Evolutionary conservation across 2,329 filamentous ascomycete species (phyloP).

Genomic region (Aspergillus fischeri): DNA sequence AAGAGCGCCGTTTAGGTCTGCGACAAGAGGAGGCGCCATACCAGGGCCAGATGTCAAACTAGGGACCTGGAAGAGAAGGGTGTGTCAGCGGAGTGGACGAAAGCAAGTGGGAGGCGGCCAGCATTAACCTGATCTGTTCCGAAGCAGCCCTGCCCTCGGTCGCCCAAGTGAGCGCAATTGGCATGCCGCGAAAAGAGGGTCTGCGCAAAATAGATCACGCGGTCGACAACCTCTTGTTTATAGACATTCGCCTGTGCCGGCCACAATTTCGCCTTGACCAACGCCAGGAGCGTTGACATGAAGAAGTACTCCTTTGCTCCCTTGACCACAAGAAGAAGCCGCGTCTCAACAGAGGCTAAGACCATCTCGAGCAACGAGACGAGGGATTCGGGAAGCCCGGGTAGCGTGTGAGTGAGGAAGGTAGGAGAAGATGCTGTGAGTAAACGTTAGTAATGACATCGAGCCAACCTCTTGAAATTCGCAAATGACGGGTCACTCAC

Average conservation of each 20-base stretch:
- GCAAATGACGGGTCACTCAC: conserved; percentile 14
- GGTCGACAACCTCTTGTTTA: conserved; percentile 35
- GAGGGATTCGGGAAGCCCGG: conserved; percentile 31
- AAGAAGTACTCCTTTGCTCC: conserved; percentile 40
- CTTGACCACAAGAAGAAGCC: conserved; percentile 30
- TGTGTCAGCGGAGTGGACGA: neutral
- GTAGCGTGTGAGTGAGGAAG: conserved; percentile 23
- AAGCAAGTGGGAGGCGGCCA: neutral
- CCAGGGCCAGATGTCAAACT: conserved; percentile 18
- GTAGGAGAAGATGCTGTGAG: conserved; percentile 7
- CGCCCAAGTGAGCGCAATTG: conserved; percentile 29
- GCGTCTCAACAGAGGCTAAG: conserved; percentile 28
- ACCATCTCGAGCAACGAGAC: conserved; percentile 30
- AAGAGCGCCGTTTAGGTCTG: conserved; percentile 21
- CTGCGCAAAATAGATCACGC: conserved; percentile 33
- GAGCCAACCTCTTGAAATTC: neutral
- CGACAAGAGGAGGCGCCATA: conserved; percentile 17
- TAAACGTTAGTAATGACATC: neutral
- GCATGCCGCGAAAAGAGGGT: conserved; percentile 32
- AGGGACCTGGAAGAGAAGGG: conserved; percentile 11
- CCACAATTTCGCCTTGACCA: conserved; percentile 34
- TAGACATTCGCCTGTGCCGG: conserved; percentile 28
- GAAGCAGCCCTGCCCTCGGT: conserved; percentile 27
- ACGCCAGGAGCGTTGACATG: conserved; percentile 32
- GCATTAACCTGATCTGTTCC: conserved; percentile 26